phyloP scores from a whole-genome alignment of 441 rosid species.

The Geranium incanum region DNA sequence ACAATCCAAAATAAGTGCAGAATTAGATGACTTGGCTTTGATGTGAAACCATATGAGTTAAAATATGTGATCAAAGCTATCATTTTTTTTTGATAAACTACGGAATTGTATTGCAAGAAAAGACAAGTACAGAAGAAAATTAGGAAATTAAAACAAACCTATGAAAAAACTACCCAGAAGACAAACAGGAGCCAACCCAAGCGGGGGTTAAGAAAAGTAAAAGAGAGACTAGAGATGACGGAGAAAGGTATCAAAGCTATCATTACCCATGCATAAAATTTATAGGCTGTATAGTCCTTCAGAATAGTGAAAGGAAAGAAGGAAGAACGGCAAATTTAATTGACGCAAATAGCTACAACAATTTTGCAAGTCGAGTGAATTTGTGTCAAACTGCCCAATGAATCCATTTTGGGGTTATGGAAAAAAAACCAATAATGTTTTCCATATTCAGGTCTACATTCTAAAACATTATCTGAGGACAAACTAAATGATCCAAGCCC shows the following conservation, averaged over 20 bases:
- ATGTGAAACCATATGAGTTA: constrained; percentile 23
- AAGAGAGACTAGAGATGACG: no score
- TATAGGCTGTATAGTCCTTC: neutral
- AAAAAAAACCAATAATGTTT: neutral
- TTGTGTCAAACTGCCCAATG: neutral
- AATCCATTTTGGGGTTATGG: no score
- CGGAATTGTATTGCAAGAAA: no score
- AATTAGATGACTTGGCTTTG: constrained; percentile 6
- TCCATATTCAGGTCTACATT: neutral
- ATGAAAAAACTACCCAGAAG: no score
- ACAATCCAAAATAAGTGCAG: constrained; percentile 16
- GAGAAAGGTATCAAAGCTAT: neutral
- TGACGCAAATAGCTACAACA: neutral
- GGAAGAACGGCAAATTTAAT: neutral
- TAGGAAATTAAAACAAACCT: no score
- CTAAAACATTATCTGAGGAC: neutral
- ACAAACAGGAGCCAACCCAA: no score
- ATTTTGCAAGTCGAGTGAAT: no score
- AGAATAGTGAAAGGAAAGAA: neutral
- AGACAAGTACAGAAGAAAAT: no score
- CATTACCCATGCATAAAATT: neutral
- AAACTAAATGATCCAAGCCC: neutral
- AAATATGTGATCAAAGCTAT: neutral
- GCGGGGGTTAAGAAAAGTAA: no score
- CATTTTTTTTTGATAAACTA: no score